phyloP scores from a whole-genome alignment of 1,139 yeast species.

The Arxiozyma heterogenica region DNA sequence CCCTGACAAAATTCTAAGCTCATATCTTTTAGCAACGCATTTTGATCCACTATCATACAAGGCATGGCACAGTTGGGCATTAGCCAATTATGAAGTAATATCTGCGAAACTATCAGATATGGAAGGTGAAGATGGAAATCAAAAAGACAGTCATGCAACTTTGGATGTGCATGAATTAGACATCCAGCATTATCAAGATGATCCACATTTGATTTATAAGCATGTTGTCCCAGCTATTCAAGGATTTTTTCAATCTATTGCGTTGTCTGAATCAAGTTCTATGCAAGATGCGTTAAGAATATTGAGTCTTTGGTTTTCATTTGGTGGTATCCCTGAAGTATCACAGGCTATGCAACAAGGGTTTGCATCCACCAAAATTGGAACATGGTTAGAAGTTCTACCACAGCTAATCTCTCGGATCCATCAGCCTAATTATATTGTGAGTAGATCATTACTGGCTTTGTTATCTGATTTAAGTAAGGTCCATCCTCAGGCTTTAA shows the following conservation, averaged over 20 bases:
- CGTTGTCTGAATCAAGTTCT: conserved; percentile 77
- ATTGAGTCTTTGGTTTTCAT: conserved; percentile 88
- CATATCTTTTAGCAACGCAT: conserved; percentile 87
- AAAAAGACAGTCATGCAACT: conserved; percentile 18
- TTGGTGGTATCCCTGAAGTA: conserved; percentile 89
- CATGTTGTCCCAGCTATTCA: conserved; percentile 92
- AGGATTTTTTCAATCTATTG: conserved; percentile 92
- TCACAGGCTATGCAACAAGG: conserved; percentile 90
- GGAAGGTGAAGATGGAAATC: conserved; percentile 19
- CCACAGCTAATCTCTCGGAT: conserved; percentile 95
- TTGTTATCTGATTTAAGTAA: conserved; percentile 81
- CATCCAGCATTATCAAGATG: conserved; percentile 37
- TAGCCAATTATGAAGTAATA: conserved; percentile 92
- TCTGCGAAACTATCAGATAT: conserved; percentile 46
- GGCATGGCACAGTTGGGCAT: conserved; percentile 99
- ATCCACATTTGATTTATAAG: conserved; percentile 48
- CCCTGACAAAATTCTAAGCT: conserved; percentile 74
- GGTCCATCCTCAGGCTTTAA: conserved; percentile 94
- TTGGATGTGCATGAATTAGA: conserved; percentile 16
- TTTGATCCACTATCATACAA: conserved; percentile 92
- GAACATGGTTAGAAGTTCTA: conserved; percentile 89
- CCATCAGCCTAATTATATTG: conserved; percentile 86
- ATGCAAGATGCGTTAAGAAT: conserved; percentile 87
- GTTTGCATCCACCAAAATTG: conserved; percentile 77
- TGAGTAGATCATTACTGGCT: conserved; percentile 70